These are phyloP conservation scores for Hippophae gyantsensis DNA, from an alignment of 306 rosid genomes.

Conservation along the genomic window DNA sequence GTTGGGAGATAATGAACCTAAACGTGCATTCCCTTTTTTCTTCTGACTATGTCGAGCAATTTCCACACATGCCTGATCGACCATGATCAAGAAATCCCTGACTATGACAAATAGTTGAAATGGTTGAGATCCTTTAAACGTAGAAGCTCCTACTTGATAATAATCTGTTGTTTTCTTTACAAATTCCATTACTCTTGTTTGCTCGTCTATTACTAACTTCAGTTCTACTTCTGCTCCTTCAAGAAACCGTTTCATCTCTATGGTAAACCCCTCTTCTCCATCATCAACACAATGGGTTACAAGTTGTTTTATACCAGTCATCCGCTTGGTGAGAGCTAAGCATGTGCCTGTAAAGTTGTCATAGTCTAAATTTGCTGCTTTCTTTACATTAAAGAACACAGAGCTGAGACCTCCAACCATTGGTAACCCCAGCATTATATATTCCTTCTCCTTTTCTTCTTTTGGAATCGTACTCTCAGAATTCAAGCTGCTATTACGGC, in stretches of 20 bases:
- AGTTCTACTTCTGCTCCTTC: conserved; percentile 51
- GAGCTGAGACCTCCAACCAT: conserved; percentile 83
- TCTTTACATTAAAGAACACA: conserved; percentile 66
- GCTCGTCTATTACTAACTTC: conserved; percentile 38
- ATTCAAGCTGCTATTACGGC: conserved; percentile 34
- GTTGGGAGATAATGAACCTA: conserved; percentile 22
- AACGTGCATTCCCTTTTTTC: conserved; percentile 29
- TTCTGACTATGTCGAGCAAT: conserved; percentile 58
- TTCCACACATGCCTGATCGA: conserved; percentile 75
- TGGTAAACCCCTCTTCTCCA: conserved; percentile 48
- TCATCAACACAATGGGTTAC: conserved; percentile 32
- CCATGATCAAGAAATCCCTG: conserved; percentile 81
- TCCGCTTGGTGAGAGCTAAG: conserved; percentile 38
- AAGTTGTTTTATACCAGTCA: conserved; percentile 29
- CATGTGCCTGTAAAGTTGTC: conserved; percentile 34
- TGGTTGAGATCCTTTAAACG: conserved; percentile 39
- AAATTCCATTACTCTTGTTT: conserved; percentile 44
- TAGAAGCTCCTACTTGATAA: conserved; percentile 65
- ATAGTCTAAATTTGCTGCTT: conserved; percentile 56
- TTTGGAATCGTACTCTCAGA: conserved; percentile 17
- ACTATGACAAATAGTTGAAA: conserved; percentile 67
- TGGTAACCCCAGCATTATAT: conserved; percentile 61
- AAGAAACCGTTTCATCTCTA: conserved; percentile 62
- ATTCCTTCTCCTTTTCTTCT: conserved; percentile 65
- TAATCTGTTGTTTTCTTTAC: conserved; percentile 61